Evolutionary conservation across 768 basidiomycete species (phyloP).

Genomic region (Amanita pallidorosea): DNA sequence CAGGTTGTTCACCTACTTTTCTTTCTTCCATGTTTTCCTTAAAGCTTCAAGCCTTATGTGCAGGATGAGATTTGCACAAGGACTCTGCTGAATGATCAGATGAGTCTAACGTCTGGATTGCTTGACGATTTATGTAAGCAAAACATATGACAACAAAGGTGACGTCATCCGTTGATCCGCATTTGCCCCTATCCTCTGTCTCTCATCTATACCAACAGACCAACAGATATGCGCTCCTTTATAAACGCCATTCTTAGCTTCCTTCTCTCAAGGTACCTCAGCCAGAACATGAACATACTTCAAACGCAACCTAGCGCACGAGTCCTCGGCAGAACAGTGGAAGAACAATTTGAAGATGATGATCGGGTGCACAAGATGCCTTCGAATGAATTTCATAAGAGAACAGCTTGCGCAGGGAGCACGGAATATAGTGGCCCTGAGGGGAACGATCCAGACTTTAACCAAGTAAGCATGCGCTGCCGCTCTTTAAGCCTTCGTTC

Average conservation of each 20-base stretch:
- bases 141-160: too few relatives aligned
- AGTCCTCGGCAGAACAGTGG: not conserved
- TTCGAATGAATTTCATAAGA: not conserved
- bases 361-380: not conserved
- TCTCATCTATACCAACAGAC: not conserved
- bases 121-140: too few relatives aligned
- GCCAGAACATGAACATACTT: not conserved
- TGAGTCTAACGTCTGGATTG: too few relatives aligned
- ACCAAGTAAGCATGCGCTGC: too few relatives aligned
- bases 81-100: too few relatives aligned
- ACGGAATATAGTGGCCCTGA: slow-evolving; percentile 2
- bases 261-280: not conserved
- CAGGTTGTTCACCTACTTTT: too few relatives aligned
- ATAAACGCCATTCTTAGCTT: not conserved
- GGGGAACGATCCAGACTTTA: not conserved
- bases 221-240: not conserved
- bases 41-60: too few relatives aligned
- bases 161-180: too few relatives aligned
- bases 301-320: not conserved
- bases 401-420: not conserved
- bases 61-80: too few relatives aligned
- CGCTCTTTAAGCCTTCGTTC: not conserved
- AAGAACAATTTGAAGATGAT: not conserved
- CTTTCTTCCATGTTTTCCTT: too few relatives aligned
- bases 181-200: not conserved